Evolutionary conservation across 306 rosid genomes (phyloP), one percentile per base, ranked within the genome.

Genomic region (Prinsepia uniflora): DNA sequence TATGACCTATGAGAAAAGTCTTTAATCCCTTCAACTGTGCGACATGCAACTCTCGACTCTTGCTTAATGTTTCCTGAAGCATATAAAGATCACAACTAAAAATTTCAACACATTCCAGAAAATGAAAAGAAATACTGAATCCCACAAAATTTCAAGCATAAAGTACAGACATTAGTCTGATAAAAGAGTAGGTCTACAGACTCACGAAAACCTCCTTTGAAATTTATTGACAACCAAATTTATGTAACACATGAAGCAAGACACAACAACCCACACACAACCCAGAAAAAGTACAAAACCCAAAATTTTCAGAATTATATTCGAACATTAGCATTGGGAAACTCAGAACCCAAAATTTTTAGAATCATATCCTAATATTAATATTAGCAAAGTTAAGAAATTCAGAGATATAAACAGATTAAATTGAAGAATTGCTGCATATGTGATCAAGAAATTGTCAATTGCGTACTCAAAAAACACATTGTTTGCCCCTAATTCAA

Each of bases 201-300:
- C 43, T 39, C 42, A 19, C n/a, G 10, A 46, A 30, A 36, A 34
- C 46, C 71, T 17, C 10, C 24, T 30, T 17, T 24, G 43, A 24
- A 48, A 47, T 14, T 19, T 52, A 12, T 14, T 12, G 49, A 52
- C 62, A 39, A 68, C 10, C 50, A 53, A 18, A 64, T 19, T 64
- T 44, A n/a, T 2, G 19, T 18, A 40, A 7, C 46, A 48, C 5
- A 49, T 50, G 19, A 5, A 65, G 42, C 22, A 46, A 3, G 19
- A 15, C 44, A 59, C 64, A 59, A 34, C 10, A 42, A 63, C 9
- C 34, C 34, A 63, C 17, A 12, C 10, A 42, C 48, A 63, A 42
- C 50, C 67, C 64, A 59, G 43, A 59, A 59, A 30, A 34, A 59
- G 54, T 13, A 45, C 20, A 22, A 66, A n/a, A 47, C 40, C 22